These are phyloP conservation scores for Aureobasidium musti DNA, from an alignment of 2,329 filamentous ascomycete species.

Conservation along the genomic window DNA sequence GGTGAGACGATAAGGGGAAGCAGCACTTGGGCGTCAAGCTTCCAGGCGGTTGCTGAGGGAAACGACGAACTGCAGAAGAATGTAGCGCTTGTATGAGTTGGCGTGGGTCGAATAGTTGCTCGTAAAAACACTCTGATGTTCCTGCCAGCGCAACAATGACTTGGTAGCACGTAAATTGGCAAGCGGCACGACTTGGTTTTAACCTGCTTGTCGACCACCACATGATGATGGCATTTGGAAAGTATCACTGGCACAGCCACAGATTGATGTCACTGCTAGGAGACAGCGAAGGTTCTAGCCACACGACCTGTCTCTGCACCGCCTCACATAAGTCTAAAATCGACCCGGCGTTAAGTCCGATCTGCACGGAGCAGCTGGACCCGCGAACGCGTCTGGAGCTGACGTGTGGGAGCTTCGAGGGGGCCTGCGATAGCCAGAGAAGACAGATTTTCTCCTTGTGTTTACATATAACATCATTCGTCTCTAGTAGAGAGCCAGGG, in stretches of 20 bases:
- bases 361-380: constrained; percentile 8
- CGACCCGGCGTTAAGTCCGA: constrained; percentile 19
- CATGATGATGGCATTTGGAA: constrained; percentile 24
- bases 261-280: not conserved
- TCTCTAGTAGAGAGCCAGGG: not conserved
- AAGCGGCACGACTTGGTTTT: constrained; percentile 15
- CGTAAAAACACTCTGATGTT: not conserved
- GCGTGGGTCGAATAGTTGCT: not conserved
- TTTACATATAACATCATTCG: not conserved
- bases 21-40: constrained; percentile 19
- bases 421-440: not conserved
- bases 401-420: constrained; percentile 5
- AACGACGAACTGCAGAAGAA: constrained; percentile 20
- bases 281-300: constrained; percentile 4
- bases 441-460: not conserved
- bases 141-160: constrained; percentile 6
- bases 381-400: constrained; percentile 23
- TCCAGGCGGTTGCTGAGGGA: constrained; percentile 22
- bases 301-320: not conserved
- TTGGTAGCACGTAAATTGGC: not conserved
- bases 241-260: constrained; percentile 19
- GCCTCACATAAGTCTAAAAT: not conserved
- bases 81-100: not conserved
- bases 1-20: constrained; percentile 16
- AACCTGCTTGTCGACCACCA: constrained; percentile 1